Conservation (phyloP, 2,329 filamentous ascomycete species). For the Cadophora luteo-olivacea region DNA sequence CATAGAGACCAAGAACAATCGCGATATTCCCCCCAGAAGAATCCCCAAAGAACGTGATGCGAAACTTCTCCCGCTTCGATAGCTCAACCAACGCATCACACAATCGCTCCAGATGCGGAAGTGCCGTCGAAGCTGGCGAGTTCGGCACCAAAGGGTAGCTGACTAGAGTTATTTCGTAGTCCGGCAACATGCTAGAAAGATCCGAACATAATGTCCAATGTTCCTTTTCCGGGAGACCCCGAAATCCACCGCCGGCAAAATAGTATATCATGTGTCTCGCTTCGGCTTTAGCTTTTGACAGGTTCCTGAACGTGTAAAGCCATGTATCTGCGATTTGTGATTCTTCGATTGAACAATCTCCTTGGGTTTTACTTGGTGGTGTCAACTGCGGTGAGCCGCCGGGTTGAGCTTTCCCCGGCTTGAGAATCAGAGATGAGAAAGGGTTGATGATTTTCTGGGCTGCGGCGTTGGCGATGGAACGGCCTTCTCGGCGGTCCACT, state of each 20-base stretch:
- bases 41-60: slow-evolving; percentile 32
- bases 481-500: slow-evolving; percentile 21
- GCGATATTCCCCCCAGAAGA: slow-evolving; percentile 33
- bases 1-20: slow-evolving; percentile 29
- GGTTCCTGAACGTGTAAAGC: slow-evolving; percentile 26
- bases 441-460: slow-evolving; percentile 26
- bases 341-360: slow-evolving; percentile 23
- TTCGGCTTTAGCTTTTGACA: neutral
- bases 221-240: slow-evolving; percentile 24
- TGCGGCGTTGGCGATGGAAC: slow-evolving; percentile 18
- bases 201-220: slow-evolving; percentile 33
- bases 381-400: slow-evolving; percentile 26
- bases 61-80: slow-evolving; percentile 13
- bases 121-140: slow-evolving; percentile 20
- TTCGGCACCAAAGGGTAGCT: slow-evolving; percentile 31
- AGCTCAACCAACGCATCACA: slow-evolving; percentile 20
- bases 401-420: slow-evolving; percentile 15
- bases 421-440: slow-evolving; percentile 27
- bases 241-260: slow-evolving; percentile 46
- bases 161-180: slow-evolving; percentile 33
- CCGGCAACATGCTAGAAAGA: slow-evolving; percentile 24
- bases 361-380: slow-evolving; percentile 23
- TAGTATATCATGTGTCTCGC: slow-evolving; percentile 28
- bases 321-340: slow-evolving; percentile 24
- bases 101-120: slow-evolving; percentile 27